These are phyloP conservation scores for Nelumbo lutea DNA, from an alignment of 164 flowering plant genomes.

Conservation along the genomic window DNA sequence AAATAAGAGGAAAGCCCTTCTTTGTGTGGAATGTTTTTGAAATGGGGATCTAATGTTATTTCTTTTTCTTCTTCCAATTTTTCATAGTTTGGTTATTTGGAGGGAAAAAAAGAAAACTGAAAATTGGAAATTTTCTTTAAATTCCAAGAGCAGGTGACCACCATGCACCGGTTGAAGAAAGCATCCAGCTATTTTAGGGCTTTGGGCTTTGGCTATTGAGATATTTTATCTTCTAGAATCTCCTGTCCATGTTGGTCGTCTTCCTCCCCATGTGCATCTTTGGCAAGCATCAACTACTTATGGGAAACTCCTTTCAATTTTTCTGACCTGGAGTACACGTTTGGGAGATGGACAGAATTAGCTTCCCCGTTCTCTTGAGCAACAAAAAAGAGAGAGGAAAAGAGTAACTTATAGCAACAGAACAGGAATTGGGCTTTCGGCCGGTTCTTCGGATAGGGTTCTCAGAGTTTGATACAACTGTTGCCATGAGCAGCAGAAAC, in stretches of 20 bases:
- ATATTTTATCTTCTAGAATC: constrained; percentile 1
- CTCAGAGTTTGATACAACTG: constrained; percentile 48
- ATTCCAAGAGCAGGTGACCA: not conserved
- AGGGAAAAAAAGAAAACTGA: no score
- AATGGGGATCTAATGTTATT: not conserved
- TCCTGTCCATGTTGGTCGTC: not conserved
- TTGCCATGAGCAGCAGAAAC: constrained; percentile 45
- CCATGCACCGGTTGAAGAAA: not conserved
- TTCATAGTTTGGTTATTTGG: no score
- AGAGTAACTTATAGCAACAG: no score
- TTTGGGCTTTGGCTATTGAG: constrained; percentile 7
- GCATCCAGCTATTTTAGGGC: constrained; percentile 5
- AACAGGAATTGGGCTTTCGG: no score
- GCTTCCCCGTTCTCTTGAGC: no score
- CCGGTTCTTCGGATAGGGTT: constrained; percentile 5
- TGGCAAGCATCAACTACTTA: constrained; percentile 18
- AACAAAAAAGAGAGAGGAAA: no score
- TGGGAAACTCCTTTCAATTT: constrained; percentile 5
- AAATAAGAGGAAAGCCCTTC: no score
- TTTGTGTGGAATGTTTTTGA: no score
- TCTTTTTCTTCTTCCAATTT: not conserved
- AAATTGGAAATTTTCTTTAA: not conserved
- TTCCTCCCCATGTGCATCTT: constrained; percentile 8
- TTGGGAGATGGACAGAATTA: no score
- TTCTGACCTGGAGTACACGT: constrained; percentile 18